Conservation (phyloP, 2,329 filamentous ascomycete species). For the Stagonosporopsis vannaccii region DNA sequence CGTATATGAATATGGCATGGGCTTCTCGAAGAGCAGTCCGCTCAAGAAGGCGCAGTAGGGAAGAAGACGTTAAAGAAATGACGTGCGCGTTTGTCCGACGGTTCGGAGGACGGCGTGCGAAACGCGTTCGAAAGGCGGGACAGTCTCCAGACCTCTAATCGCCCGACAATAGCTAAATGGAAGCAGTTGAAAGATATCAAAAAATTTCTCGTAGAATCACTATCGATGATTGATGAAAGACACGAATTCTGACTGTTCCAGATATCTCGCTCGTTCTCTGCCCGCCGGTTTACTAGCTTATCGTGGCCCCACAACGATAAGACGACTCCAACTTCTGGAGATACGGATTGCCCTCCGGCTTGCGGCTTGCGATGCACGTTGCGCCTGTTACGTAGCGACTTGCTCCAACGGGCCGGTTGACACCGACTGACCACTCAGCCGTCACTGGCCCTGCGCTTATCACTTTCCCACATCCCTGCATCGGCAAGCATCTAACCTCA, state of each 20-base stretch:
- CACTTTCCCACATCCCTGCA: background rate
- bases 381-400: slow-evolving; percentile 20
- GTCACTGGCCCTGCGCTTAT: slow-evolving; percentile 9
- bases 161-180: slow-evolving; percentile 1
- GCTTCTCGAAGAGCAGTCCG: slow-evolving; percentile 42
- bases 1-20: slow-evolving; percentile 57
- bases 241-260: background rate
- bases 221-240: slow-evolving; percentile 1
- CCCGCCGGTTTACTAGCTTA: slow-evolving; percentile 11
- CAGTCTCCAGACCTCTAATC: background rate
- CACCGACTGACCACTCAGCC: slow-evolving; percentile 9
- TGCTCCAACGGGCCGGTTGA: slow-evolving; percentile 4
- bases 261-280: background rate
- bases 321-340: slow-evolving; percentile 8
- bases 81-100: background rate
- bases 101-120: background rate
- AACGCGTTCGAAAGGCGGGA: background rate
- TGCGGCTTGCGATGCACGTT: slow-evolving; percentile 2
- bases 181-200: background rate
- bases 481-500: slow-evolving; percentile 1
- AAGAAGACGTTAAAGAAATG: background rate
- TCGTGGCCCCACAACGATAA: background rate
- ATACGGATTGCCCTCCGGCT: slow-evolving; percentile 5
- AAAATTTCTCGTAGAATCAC: background rate
- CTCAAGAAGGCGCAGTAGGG: slow-evolving; percentile 21